Evolutionary conservation across 192 early-diverging fungal genomes (phyloP), one percentile per base, ranked within the genome.

Genomic region (Entomortierella lignicola): DNA sequence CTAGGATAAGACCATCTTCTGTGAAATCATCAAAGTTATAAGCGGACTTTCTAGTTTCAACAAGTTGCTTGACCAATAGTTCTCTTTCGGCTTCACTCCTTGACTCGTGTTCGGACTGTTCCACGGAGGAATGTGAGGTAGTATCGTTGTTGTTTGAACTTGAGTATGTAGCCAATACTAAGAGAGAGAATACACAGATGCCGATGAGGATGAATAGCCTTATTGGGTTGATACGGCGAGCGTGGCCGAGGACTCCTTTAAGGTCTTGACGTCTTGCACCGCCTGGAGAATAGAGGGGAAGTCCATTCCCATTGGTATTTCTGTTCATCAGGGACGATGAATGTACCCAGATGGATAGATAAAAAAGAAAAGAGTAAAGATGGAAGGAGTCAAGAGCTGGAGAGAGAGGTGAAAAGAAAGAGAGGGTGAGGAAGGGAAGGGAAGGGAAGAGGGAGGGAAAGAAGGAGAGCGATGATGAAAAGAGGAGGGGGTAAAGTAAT

Each of bases 1-100:
- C 62, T 23, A 55, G 42, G 26, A 50, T 31, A 60, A 83, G 42
- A 5, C 69, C 77, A 39, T 62, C 57, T 23, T 80, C 77, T 23
- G 67, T 71, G 54, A 83, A 83, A 30, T 83, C 75, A 20, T 80
- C 75, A 42, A 79, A 79, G 8, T 25, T 29, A 52, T 70, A 79
- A 13, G 75, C 67, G 4, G 65, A 68, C 42, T 79, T 69, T 26
- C 68, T 43, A 2, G 56, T 66, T 18, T 79, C 62, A 5, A 79
- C 62, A 42, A 70, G 64, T 47, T 79, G 62, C 34, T 70, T 55
- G 30, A 79, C 68, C 2, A 58, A 26, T 13, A 54, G 55, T 23
- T 70, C 75, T 27, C 75, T 44, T n/a, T 66, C 75, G 13, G 51
- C 51, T 20, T 68, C 73, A 26, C 39, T 52, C 25, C n/a, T 54